phyloP scores from a whole-genome alignment of 257 asterid species.

The Petrea volubilis region DNA sequence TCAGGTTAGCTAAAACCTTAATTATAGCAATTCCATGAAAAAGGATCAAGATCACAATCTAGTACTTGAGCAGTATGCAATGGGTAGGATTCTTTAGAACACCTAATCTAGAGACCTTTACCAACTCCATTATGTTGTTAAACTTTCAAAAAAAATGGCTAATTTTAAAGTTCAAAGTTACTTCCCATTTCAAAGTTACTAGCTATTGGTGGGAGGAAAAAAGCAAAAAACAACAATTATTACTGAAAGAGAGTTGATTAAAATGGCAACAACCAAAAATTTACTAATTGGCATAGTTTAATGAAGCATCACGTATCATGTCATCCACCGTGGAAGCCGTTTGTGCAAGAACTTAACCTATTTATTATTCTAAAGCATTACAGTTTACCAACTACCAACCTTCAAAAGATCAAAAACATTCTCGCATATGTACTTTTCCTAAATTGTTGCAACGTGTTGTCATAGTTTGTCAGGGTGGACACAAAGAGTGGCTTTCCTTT shows the following conservation, averaged over 20 bases:
- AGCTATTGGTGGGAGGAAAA: no score
- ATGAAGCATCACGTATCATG: neutral
- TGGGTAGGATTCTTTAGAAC: no score
- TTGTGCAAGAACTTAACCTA: constrained; percentile 1
- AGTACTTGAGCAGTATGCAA: no score
- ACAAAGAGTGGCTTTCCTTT: constrained; percentile 91
- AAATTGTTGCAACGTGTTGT: constrained; percentile 89
- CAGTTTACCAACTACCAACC: constrained; percentile 44
- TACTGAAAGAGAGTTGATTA: neutral
- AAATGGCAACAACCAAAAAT: neutral
- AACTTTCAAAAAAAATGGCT: no score
- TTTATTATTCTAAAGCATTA: neutral
- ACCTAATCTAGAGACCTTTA: no score
- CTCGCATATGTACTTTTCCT: constrained; percentile 87
- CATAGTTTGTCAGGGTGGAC: constrained; percentile 98
- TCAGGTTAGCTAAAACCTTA: no score
- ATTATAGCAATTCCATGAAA: no score
- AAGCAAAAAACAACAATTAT: no score
- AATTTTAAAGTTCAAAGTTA: no score
- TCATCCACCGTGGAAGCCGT: neutral
- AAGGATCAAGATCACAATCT: no score
- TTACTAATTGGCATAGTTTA: neutral
- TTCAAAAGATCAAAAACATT: constrained; percentile 95
- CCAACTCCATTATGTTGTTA: no score
- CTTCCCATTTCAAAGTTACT: no score